Percentiles rank a stretch among this genome's conserved stretches.
phyloP scores from a whole-genome alignment of 208 protist genomes.

The Blastocrithidia nonstop region DNA sequence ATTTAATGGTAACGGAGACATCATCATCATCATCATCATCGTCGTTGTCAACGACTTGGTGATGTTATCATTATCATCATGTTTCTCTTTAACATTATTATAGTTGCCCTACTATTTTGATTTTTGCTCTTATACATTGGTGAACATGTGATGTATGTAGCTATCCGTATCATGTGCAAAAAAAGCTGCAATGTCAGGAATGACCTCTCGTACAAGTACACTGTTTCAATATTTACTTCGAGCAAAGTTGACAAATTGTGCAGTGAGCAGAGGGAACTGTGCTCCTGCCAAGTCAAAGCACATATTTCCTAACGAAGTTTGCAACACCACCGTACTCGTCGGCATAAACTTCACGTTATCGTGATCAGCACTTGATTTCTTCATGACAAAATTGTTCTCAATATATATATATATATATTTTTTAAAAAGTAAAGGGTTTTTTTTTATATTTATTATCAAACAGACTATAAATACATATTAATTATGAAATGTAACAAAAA shows the following conservation, averaged over 20 bases:
- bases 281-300: conserved; percentile 46
- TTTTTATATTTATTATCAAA: too few relatives aligned
- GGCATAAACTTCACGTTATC: not conserved
- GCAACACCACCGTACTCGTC: conserved; percentile 26
- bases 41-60: too few relatives aligned
- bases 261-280: conserved; percentile 39
- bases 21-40: too few relatives aligned
- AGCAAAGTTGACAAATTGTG: conserved; percentile 48
- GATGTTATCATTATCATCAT: too few relatives aligned
- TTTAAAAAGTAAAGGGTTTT: not conserved
- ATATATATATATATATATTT: too few relatives aligned
- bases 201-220: conserved; percentile 31
- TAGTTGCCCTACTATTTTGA: too few relatives aligned
- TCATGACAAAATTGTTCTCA: conserved; percentile 4
- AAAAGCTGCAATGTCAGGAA: conserved; percentile 47
- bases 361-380: not conserved
- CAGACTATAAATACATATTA: too few relatives aligned
- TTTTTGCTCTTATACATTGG: too few relatives aligned
- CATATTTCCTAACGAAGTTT: conserved; percentile 47
- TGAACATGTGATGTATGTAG: too few relatives aligned
- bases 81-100: too few relatives aligned
- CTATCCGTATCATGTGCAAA: conserved; percentile 27
- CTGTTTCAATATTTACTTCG: conserved; percentile 52
- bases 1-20: too few relatives aligned
- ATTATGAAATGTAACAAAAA: too few relatives aligned